Base-by-base conservation (phyloP, 2,329 filamentous ascomycete genomes). In the Thyridium curvatum region DNA sequence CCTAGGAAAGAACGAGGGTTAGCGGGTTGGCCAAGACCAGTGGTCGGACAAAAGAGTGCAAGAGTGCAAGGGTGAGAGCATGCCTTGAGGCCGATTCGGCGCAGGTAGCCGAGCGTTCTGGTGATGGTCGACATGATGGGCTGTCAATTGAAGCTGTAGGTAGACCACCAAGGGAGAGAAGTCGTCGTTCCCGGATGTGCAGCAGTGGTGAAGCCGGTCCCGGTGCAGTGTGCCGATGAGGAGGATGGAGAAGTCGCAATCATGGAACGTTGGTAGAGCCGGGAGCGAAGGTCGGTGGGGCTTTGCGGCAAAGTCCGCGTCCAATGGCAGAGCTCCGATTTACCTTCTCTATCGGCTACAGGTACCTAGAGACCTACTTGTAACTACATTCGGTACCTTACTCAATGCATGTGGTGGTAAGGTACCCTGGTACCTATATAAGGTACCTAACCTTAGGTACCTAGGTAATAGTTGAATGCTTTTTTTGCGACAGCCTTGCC, bases 61-160 rank as follows among this genome's bases (percentile, higher is more conserved):
- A n/a, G n/a, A n/a, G n/a, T n/a, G 12, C 21, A 33, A 16, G n/a
- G 32, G 29, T 21, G 38, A 13, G 6, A 12, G 44, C 66, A 48
- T 65, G 89, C 89, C 83, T 90, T 94, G 58, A 96, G 58, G 40
- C 93, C 93, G 60, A 94, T 79, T 68, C 79, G 83, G 72, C 88
- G 83, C 60, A 96, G 62, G 64, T 96, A 94, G 65, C 82, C 76
- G 58, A 96, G 66, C 18, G 91, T 96, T 67, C 93, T 84, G 50
- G 82, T 66, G 55, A 95, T 71, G 44, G 88, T 95, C 72, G 93
- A 97, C 93, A 98, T 98, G 62, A 62, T 64, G 57, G 61, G 61
- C 59, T 31, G 37, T 50, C 52, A 58, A 59, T 59, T 47, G 55
- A 46, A 46, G 44, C 48, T 43, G 41, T 47, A 47, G 36, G 38